Conservation (phyloP, 345 rosid species). For the Murraya paniculata region DNA sequence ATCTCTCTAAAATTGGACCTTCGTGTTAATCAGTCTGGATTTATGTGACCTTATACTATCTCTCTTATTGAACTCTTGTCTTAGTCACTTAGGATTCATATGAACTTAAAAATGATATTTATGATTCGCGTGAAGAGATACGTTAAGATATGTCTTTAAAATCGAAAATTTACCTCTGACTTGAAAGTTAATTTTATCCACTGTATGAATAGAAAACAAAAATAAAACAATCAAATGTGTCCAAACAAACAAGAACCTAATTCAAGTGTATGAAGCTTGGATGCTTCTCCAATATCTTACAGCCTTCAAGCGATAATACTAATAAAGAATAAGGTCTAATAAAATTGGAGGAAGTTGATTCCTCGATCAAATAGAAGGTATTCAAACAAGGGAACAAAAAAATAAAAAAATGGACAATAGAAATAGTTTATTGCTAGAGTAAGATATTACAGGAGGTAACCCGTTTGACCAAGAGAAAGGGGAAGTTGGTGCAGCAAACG, state of each 20-base stretch:
- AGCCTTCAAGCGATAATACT: background rate
- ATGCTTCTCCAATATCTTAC: background rate
- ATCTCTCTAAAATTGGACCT: background rate
- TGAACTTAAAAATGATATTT: background rate
- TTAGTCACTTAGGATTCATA: too few species aligned
- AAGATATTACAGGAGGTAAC: slow-evolving; percentile 13
- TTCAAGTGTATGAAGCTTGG: background rate
- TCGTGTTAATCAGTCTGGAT: too few species aligned
- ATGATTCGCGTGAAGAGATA: background rate
- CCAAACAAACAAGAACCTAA: background rate
- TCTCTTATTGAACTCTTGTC: background rate
- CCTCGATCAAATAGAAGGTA: background rate
- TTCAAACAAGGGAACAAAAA: background rate
- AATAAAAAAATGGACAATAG: background rate
- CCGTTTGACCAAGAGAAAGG: slow-evolving; percentile 12
- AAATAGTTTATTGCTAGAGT: background rate
- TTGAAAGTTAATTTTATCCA: background rate
- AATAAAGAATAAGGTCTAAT: background rate
- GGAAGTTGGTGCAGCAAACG: slow-evolving; percentile 47
- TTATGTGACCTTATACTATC: background rate
- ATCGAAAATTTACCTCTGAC: too few species aligned
- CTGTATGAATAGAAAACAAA: too few species aligned
- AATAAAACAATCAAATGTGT: too few species aligned
- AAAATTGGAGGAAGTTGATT: background rate
- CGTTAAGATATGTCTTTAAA: too few species aligned